Conservation (phyloP, 345 rosid species). For the Linum tenue region DNA sequence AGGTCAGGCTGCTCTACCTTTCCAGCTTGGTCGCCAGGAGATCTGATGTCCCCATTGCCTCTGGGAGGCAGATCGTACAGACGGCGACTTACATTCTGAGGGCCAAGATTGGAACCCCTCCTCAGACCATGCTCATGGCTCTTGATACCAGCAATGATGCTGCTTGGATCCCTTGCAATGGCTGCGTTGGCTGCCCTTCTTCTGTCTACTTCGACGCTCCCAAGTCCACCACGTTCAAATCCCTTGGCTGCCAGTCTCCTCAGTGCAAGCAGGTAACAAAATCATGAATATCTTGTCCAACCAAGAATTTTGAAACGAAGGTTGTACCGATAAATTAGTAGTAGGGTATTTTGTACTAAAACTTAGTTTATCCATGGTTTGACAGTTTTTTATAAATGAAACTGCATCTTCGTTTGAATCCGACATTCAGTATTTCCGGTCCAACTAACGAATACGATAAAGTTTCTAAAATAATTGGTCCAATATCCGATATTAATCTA, state of each 20-base stretch:
- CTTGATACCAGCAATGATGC: constrained; percentile 86
- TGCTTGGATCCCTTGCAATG: constrained; percentile 75
- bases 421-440: no score
- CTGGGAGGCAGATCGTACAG: constrained; percentile 68
- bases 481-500: no score
- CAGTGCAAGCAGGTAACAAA: constrained; percentile 67
- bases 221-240: constrained; percentile 46
- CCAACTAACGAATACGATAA: no score
- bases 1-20: constrained; percentile 55
- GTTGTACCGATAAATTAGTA: no score
- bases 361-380: no score
- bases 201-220: constrained; percentile 33
- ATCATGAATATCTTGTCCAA: no score
- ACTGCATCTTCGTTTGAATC: no score
- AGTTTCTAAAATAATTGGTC: no score
- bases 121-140: constrained; percentile 78
- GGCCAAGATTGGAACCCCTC: constrained; percentile 71
- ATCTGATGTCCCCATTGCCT: constrained; percentile 79
- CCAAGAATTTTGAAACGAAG: no score
- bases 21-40: constrained; percentile 58
- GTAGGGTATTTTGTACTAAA: background rate
- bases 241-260: constrained; percentile 52
- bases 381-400: no score
- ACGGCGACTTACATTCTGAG: constrained; percentile 74
- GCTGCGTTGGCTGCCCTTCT: constrained; percentile 73